These are phyloP conservation scores for Chalciporus sp. DNA, from an alignment of 1,284 basidiomycete species.

Conservation along the genomic window DNA sequence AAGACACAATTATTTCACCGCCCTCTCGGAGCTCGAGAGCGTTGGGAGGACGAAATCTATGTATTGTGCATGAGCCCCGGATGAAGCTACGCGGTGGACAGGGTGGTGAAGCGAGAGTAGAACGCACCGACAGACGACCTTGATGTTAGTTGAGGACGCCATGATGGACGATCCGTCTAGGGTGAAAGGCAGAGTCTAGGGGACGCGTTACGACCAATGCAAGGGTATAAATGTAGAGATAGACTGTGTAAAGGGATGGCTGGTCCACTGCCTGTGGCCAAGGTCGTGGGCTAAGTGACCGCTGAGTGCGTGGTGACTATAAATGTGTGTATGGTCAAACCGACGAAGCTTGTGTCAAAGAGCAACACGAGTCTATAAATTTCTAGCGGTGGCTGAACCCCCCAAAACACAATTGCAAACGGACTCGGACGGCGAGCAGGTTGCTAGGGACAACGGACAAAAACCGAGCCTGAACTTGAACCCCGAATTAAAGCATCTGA, in stretches of 20 bases:
- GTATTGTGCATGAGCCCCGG: constrained; percentile 9
- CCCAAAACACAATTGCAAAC: background rate
- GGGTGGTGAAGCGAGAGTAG: constrained; percentile 4
- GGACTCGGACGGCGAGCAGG: background rate
- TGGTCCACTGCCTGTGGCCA: constrained; percentile 1
- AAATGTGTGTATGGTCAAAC: constrained; percentile 21
- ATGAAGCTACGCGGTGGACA: constrained; percentile 1
- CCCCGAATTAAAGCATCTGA: no score
- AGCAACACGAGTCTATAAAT: constrained; percentile 17
- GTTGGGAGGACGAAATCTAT: constrained; percentile 94
- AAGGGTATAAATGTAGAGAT: constrained; percentile 22
- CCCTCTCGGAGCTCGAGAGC: constrained; percentile 88
- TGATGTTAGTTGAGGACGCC: constrained; percentile 83
- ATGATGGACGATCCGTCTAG: constrained; percentile 44
- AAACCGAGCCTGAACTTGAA: constrained; percentile 8
- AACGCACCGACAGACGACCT: constrained; percentile 91
- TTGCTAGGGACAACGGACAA: background rate
- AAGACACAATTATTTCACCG: constrained; percentile 89
- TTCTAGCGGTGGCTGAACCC: constrained; percentile 34
- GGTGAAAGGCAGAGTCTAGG: constrained; percentile 16
- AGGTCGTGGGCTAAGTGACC: constrained; percentile 6
- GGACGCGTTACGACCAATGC: constrained; percentile 12
- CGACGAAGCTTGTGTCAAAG: background rate
- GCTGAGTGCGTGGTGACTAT: background rate
- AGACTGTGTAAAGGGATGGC: constrained; percentile 10